A percentile compares a stretch with the other conserved stretches of the same genome.
phyloP scores from a whole-genome alignment of 805 yeast genomes.

The Metschnikowia dekortorum region DNA sequence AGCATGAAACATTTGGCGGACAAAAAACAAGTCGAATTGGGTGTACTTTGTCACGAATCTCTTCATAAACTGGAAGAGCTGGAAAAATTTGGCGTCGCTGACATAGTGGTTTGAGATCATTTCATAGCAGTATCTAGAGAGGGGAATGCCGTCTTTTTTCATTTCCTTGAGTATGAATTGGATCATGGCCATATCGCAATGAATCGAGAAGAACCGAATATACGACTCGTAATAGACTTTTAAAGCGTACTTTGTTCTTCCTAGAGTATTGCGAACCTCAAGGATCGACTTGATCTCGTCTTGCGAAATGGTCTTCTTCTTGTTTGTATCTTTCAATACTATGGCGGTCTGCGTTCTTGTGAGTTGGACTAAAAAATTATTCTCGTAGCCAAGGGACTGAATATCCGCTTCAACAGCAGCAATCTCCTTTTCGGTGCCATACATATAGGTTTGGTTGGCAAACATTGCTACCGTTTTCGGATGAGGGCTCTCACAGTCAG shows the following conservation, averaged over 20 bases:
- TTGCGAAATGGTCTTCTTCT: slow-evolving; percentile 22
- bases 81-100: slow-evolving; percentile 25
- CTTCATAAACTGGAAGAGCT: slow-evolving; percentile 23
- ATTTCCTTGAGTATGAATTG: slow-evolving; percentile 24
- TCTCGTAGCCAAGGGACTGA: slow-evolving; percentile 16
- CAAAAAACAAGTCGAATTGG: slow-evolving; percentile 20
- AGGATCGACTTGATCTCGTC: slow-evolving; percentile 25
- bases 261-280: slow-evolving; percentile 8
- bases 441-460: slow-evolving; percentile 26
- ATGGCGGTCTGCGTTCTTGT: slow-evolving; percentile 24
- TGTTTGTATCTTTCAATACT: slow-evolving; percentile 21
- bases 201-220: slow-evolving; percentile 26
- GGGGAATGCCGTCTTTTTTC: slow-evolving; percentile 23
- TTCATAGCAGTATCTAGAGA: slow-evolving; percentile 17
- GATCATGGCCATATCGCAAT: slow-evolving; percentile 25
- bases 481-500: slow-evolving; percentile 21
- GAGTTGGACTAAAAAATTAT: slow-evolving; percentile 23
- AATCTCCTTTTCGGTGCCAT: slow-evolving; percentile 27
- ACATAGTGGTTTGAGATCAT: slow-evolving; percentile 25
- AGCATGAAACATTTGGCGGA: slow-evolving; percentile 25
- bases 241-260: slow-evolving; percentile 15
- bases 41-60: slow-evolving; percentile 14
- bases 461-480: slow-evolving; percentile 25
- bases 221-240: slow-evolving; percentile 25
- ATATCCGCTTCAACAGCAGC: slow-evolving; percentile 19